Base-by-base conservation (phyloP, 1,284 basidiomycete genomes). In the Takashimella tepidaria region DNA sequence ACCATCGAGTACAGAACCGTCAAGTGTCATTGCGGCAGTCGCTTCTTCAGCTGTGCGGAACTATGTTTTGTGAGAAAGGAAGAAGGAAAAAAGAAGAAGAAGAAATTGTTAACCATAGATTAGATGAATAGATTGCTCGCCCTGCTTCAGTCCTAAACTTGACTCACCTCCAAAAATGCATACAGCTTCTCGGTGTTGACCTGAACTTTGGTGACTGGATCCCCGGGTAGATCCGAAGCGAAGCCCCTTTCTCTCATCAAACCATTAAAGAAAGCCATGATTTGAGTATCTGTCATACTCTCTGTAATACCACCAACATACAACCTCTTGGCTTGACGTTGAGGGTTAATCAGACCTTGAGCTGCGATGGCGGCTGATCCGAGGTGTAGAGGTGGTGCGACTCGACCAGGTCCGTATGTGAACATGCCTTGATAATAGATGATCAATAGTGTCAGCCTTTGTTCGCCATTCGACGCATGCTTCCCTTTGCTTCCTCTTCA, bases 181-280 rank as follows among this genome's bases (percentile, higher is more conserved):
- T 96, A 98, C 63, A 90, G 91, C 81, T 97, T 98, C 75, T 98
- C 96, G 64, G 91, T 89, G 72, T 97, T 97, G 78, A 96, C 88
- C 68, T 96, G 90, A 1, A 95, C 92, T 10, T 86, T 86, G 22
- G 93, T 81, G 40, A 97, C 90, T 11, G 95, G 89, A 60, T 93
- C 92, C 31, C 89, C 91, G 13, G 85, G 82, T n/a, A 81, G 82
- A 22, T 85, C 84, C 2, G n/a, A 85, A 20, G 87, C 86, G 56
- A 92, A 84, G 54, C 83, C 83, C 81, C 90, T 88, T 75, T 98
- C 91, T 46, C 82, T 83, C 92, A 98, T 97, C 77, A 95, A 90
- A 54, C 81, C 79, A 69, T 97, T 98, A 84, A 98, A 96, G 79
- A 97, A 95, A 47, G 89, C 85, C 19, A 86, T 83, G 45, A 98